These are phyloP conservation scores for Salix purpurea DNA, from an alignment of 345 rosid genomes.

Conservation along the genomic window DNA sequence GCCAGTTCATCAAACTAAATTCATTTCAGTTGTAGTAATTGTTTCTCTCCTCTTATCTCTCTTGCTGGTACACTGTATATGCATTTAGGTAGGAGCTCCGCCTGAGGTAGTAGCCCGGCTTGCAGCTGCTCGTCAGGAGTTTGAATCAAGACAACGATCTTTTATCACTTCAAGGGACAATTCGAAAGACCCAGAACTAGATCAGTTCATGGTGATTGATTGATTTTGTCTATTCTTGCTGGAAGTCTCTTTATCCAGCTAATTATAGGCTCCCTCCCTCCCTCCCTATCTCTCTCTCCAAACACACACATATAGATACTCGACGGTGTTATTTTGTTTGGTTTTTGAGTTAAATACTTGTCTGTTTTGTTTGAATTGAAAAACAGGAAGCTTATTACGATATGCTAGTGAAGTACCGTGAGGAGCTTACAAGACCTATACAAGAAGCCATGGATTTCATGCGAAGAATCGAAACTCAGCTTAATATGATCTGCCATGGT, in stretches of 20 bases:
- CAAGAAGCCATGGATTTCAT: constrained; percentile 99
- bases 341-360: neutral
- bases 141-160: constrained; percentile 62
- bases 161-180: constrained; percentile 33
- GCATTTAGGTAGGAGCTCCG: constrained; percentile 82
- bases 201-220: constrained; percentile 85
- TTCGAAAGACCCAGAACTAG: constrained; percentile 86
- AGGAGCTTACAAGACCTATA: constrained; percentile 84
- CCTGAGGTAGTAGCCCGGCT: constrained; percentile 75
- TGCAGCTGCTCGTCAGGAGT: constrained; percentile 65
- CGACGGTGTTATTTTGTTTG: neutral
- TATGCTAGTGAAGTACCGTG: constrained; percentile 91
- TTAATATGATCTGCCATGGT: constrained; percentile 64
- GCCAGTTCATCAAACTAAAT: neutral
- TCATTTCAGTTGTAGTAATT: neutral
- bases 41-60: neutral
- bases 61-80: neutral
- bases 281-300: too few relatives aligned
- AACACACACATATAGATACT: too few relatives aligned
- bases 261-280: too few relatives aligned
- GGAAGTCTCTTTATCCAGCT: neutral
- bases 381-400: constrained; percentile 89
- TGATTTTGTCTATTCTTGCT: neutral
- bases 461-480: constrained; percentile 89
- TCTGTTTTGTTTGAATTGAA: too few relatives aligned